Evolutionary conservation across 2,329 filamentous ascomycete species (phyloP).

Genomic region (Didymella segeticola): DNA sequence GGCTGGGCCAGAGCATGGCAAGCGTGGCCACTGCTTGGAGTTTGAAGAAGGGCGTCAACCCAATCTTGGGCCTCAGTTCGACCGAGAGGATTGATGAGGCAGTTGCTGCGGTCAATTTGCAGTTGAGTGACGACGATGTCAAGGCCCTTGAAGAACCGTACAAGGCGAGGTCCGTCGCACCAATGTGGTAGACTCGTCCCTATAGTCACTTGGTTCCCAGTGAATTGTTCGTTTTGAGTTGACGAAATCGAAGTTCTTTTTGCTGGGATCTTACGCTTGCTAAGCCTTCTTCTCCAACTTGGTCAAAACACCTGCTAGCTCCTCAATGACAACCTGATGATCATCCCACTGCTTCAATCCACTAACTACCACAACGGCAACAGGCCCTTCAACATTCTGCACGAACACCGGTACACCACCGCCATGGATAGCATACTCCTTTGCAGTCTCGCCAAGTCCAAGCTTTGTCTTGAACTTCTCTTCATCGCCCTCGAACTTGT

Average conservation of each 20-base stretch:
- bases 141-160: not conserved
- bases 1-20: slow-evolving; percentile 64
- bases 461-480: slow-evolving; percentile 69
- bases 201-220: too few relatives aligned
- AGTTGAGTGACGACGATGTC: not conserved
- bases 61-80: slow-evolving; percentile 30
- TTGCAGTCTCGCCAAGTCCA: slow-evolving; percentile 59
- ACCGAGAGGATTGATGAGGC: slow-evolving; percentile 29
- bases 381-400: slow-evolving; percentile 72
- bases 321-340: slow-evolving; percentile 75
- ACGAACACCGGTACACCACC: slow-evolving; percentile 76
- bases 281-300: slow-evolving; percentile 13
- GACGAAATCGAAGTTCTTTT: not conserved
- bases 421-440: slow-evolving; percentile 76
- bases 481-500: slow-evolving; percentile 71
- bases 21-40: slow-evolving; percentile 53
- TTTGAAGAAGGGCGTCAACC: slow-evolving; percentile 25
- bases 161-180: not conserved
- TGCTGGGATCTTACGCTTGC: too few relatives aligned
- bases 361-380: slow-evolving; percentile 77
- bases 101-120: not conserved
- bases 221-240: too few relatives aligned
- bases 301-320: slow-evolving; percentile 24
- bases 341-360: slow-evolving; percentile 81
- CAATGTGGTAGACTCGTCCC: not conserved